A percentile compares a stretch with the other conserved stretches of the same genome.
Evolutionary conservation across 352 stramenopile genomes (phyloP).

Genomic region (Nothophytophthora sp.): DNA sequence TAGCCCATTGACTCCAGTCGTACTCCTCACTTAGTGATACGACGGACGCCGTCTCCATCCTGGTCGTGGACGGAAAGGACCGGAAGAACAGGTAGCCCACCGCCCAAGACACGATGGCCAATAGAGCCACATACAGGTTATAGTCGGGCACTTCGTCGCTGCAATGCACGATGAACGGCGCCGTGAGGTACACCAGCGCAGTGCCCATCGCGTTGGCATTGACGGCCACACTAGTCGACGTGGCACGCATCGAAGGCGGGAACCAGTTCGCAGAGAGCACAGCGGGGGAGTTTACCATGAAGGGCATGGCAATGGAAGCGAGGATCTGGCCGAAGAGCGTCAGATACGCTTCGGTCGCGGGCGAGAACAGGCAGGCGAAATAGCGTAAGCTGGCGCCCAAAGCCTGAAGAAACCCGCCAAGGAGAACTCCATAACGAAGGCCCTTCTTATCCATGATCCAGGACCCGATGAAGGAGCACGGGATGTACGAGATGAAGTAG

Average conservation of each 20-base stretch:
- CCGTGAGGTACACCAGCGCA: conserved; percentile 56
- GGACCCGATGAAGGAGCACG: conserved; percentile 75
- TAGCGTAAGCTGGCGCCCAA: conserved; percentile 51
- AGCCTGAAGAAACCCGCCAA: conserved; percentile 59
- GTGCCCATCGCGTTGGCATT: conserved; percentile 78
- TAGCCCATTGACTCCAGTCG: conserved; percentile 72
- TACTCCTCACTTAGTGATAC: conserved; percentile 68
- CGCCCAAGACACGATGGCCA: conserved; percentile 22
- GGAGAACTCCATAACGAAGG: conserved; percentile 57
- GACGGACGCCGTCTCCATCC: too few relatives aligned
- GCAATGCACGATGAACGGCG: conserved; percentile 52
- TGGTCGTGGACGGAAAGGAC: too few relatives aligned
- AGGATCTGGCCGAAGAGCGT: conserved; percentile 65
- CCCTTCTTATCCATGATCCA: conserved; percentile 85
- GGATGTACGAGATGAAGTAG: conserved; percentile 81
- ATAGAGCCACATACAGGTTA: conserved; percentile 48
- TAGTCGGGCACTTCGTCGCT: conserved; percentile 33
- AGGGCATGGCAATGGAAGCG: conserved; percentile 74
- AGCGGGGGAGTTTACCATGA: conserved; percentile 82
- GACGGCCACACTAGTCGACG: conserved; percentile 69
- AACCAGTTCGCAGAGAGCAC: conserved; percentile 81
- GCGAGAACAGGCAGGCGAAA: conserved; percentile 28
- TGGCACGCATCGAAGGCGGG: conserved; percentile 59
- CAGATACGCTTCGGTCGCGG: conserved; percentile 30
- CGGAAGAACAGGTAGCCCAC: conserved; percentile 37